A percentile compares a stretch with the other conserved stretches of the same genome.
These are phyloP conservation scores for Purshia tridentata DNA, from an alignment of 306 rosid species.

Conservation along the genomic window DNA sequence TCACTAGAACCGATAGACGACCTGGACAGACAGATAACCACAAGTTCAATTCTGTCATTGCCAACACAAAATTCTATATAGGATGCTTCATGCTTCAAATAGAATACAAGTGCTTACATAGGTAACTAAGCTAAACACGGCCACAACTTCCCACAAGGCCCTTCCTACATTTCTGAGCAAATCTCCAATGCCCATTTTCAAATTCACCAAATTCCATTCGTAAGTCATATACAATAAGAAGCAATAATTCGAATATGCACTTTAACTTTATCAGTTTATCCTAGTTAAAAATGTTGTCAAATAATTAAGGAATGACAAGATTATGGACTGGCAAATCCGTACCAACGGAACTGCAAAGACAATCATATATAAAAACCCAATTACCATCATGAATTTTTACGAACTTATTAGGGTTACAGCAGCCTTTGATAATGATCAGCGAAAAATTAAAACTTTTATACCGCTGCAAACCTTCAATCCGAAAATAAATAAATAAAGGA, in stretches of 20 bases:
- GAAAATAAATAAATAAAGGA: background rate
- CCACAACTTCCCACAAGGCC: constrained; percentile 15
- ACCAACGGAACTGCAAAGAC: background rate
- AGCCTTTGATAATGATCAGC: background rate
- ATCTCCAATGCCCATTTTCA: constrained; percentile 16
- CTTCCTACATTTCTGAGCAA: background rate
- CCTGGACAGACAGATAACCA: constrained; percentile 22
- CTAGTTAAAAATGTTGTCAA: background rate
- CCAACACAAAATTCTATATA: background rate
- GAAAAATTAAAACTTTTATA: background rate
- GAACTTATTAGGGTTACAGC: background rate
- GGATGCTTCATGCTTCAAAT: background rate
- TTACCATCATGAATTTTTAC: background rate
- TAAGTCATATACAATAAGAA: too few species aligned
- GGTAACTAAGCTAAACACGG: background rate
- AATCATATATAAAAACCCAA: background rate
- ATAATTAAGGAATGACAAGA: background rate
- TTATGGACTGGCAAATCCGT: background rate
- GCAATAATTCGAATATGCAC: background rate
- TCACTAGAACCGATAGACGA: constrained; percentile 12
- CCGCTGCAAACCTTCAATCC: background rate
- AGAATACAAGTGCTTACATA: background rate
- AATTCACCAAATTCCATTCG: background rate
- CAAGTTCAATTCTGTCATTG: constrained; percentile 27
- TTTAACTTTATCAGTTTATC: too few species aligned